Conservation (phyloP, 768 basidiomycete genomes). For the Boletellus sp. region DNA sequence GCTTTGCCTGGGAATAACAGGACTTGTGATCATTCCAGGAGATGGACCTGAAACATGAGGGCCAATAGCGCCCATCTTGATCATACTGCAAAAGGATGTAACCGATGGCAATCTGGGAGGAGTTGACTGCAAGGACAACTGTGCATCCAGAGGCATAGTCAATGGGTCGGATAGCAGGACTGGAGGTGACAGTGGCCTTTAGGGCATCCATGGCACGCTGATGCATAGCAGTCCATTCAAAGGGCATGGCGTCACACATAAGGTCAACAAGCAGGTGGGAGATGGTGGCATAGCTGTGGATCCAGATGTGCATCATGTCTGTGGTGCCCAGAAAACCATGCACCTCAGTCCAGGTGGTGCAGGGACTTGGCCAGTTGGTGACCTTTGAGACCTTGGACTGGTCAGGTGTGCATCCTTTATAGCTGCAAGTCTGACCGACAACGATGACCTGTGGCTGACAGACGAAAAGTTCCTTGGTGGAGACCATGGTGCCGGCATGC, state of each 20-base stretch:
- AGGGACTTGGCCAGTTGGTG: slow-evolving; percentile 28
- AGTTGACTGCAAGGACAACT: slow-evolving; percentile 22
- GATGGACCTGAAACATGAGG: slow-evolving; percentile 37
- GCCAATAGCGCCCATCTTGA: slow-evolving; percentile 12
- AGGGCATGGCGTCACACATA: slow-evolving; percentile 21
- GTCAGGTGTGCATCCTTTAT: slow-evolving; percentile 32
- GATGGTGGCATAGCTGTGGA: slow-evolving; percentile 26
- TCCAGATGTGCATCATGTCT: slow-evolving; percentile 27
- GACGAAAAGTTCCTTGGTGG: slow-evolving; percentile 33
- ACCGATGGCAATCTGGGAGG: slow-evolving; percentile 33
- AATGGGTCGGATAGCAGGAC: slow-evolving; percentile 7
- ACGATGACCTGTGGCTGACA: slow-evolving; percentile 28
- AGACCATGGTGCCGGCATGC: slow-evolving; percentile 38
- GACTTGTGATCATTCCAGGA: slow-evolving; percentile 26
- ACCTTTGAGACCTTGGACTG: slow-evolving; percentile 25
- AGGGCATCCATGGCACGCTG: slow-evolving; percentile 8
- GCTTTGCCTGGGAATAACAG: slow-evolving; percentile 19
- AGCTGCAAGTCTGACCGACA: slow-evolving; percentile 38
- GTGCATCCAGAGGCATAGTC: slow-evolving; percentile 7
- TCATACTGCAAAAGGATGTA: slow-evolving; percentile 31
- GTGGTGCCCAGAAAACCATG: no score
- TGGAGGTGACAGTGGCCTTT: slow-evolving; percentile 13
- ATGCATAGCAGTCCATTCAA: slow-evolving; percentile 8
- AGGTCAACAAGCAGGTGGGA: slow-evolving; percentile 25
- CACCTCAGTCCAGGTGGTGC: no score